Evolutionary conservation across 768 basidiomycete species (phyloP), one percentile per base, ranked within the genome.

Genomic region (Pleurotus cornucopiae): DNA sequence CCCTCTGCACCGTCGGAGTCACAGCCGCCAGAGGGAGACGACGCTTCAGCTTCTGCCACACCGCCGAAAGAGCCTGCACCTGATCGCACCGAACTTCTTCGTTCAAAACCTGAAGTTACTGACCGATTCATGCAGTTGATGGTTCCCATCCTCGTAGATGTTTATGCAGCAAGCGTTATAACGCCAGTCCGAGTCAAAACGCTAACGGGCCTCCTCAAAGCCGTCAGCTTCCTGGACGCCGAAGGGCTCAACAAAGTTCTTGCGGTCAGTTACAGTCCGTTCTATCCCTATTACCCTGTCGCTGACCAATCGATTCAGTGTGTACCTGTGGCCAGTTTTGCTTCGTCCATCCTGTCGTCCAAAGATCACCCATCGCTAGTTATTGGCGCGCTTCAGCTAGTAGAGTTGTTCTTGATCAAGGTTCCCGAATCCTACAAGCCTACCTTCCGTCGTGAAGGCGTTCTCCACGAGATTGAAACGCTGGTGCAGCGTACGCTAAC

Each of bases 121-220:
- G 84, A 82, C 16, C 82, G 85, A 13, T 98, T 94, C 70, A 91
- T 95, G 82, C 83, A 84, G 46, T 76, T 96, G 34, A 84, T 94
- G 63, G 86, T 98, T 0, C 97, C 97, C 0, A 93, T 97, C 55
- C 80, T 99, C 55, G 87, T 98, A 57, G 97, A 98, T 63, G 95
- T 99, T n/a, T 98, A 98, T 70, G 90, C 95, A n/a, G 96, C 97
- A 26, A 97, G 93, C 67, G 95, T 98, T 23, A 85, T 88, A 48
- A 83, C 87, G 0, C 85, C 91, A 2, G 86, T 98, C 9, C 81
- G 97, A 57, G 83, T 89, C 43, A 95, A 96, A 74, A 92, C 94
- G 0, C 75, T 98, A 59, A 89, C 86, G 0, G 93, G 89, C 1
- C 64, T 98, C 49, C 71, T 97, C 60, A 97, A 98, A 68, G 94